A percentile compares a stretch with the other conserved stretches of the same genome.
These are phyloP conservation scores for Sphaceloma murrayae DNA, from an alignment of 2,329 filamentous ascomycete genomes.

Conservation along the genomic window DNA sequence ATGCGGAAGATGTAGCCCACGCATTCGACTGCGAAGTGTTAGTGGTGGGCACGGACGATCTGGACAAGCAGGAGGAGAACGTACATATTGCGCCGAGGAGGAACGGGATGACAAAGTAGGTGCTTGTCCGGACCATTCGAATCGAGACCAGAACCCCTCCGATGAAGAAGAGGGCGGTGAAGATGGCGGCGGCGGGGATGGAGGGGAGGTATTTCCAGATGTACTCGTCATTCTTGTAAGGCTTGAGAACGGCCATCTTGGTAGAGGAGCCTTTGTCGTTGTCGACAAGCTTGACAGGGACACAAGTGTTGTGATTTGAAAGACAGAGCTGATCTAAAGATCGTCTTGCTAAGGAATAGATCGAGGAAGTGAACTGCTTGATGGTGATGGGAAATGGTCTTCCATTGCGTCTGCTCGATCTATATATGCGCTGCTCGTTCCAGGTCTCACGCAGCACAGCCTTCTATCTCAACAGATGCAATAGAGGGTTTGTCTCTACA, in stretches of 20 bases:
- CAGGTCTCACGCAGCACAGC: too few species aligned
- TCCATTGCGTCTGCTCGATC: too few species aligned
- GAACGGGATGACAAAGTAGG: constrained; percentile 43
- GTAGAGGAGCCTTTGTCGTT: not conserved
- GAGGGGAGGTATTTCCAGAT: constrained; percentile 18
- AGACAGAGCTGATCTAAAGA: not conserved
- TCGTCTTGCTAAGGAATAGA: too few species aligned
- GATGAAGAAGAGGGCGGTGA: constrained; percentile 22
- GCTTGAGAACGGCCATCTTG: constrained; percentile 4
- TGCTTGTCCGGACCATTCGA: constrained; percentile 33
- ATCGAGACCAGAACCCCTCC: constrained; percentile 27
- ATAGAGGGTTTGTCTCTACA: too few species aligned
- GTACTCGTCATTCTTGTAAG: constrained; percentile 3
- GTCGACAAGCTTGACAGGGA: not conserved
- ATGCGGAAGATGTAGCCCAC: constrained; percentile 35
- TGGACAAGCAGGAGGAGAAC: constrained; percentile 22
- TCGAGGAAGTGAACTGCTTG: too few species aligned
- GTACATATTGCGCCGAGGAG: constrained; percentile 40
- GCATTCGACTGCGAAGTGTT: constrained; percentile 33
- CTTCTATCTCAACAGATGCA: too few species aligned
- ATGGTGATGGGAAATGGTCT: too few species aligned
- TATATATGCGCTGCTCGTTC: too few species aligned
- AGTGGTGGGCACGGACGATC: constrained; percentile 14
- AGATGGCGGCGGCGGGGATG: constrained; percentile 18
- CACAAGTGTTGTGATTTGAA: not conserved